phyloP scores from a whole-genome alignment of 805 yeast species.

The Candida sphagnicola region DNA sequence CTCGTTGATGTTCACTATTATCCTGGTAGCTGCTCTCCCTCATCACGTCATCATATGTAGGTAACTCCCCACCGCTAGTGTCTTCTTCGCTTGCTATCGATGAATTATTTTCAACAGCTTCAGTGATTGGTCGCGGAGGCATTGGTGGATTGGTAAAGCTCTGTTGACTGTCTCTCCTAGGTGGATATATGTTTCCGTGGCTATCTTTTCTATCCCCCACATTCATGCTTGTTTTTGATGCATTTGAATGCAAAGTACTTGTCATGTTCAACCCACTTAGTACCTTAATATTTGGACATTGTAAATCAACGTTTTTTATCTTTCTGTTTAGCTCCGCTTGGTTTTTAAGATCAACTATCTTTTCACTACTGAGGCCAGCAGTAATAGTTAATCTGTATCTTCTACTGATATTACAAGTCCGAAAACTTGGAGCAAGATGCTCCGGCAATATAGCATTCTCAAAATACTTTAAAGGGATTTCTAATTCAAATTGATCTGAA shows the following conservation, averaged over 20 bases:
- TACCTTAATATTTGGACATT: slow-evolving; percentile 27
- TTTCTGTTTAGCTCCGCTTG: slow-evolving; percentile 16
- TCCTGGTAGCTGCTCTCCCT: slow-evolving; percentile 27
- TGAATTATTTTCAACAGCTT: neutral
- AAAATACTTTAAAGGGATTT: slow-evolving; percentile 38
- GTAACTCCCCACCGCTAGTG: slow-evolving; percentile 12
- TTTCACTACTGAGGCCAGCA: slow-evolving; percentile 24
- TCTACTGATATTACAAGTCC: slow-evolving; percentile 52
- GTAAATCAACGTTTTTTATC: slow-evolving; percentile 26
- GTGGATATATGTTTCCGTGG: neutral
- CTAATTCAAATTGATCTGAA: slow-evolving; percentile 33
- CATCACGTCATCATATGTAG: slow-evolving; percentile 37
- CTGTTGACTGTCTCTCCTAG: slow-evolving; percentile 2
- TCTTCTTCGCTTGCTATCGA: slow-evolving; percentile 2
- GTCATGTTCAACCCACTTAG: slow-evolving; percentile 30
- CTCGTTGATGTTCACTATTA: slow-evolving; percentile 28
- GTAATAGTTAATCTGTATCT: slow-evolving; percentile 15
- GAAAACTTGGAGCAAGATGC: slow-evolving; percentile 49
- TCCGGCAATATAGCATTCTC: slow-evolving; percentile 44
- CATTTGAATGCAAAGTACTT: slow-evolving; percentile 19
- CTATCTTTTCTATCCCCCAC: neutral
- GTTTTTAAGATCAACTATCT: slow-evolving; percentile 16
- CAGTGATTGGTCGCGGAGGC: slow-evolving; percentile 3
- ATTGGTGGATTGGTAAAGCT: slow-evolving; percentile 1
- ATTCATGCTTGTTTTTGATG: slow-evolving; percentile 12